These are phyloP conservation scores for Ophioceras dolichostomum DNA, from an alignment of 2,329 filamentous ascomycete species.

Conservation along the genomic window DNA sequence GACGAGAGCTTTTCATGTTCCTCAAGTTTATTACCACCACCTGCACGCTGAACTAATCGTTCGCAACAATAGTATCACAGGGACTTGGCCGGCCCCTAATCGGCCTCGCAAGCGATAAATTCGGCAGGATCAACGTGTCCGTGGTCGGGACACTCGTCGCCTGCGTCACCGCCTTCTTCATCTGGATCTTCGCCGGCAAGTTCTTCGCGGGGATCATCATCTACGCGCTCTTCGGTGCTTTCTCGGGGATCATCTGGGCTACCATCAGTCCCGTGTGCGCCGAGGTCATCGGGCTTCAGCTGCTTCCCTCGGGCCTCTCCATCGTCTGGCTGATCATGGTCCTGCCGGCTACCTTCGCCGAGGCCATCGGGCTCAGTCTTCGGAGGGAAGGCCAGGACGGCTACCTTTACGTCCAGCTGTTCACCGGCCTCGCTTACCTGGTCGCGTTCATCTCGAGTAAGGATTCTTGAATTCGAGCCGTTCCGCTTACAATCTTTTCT, in stretches of 20 bases:
- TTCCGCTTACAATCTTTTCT: too few relatives aligned
- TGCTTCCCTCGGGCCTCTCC: constrained; percentile 55
- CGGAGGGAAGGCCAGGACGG: constrained; percentile 26
- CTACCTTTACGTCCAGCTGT: constrained; percentile 43
- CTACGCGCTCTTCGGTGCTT: constrained; percentile 55
- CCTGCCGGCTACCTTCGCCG: constrained; percentile 57
- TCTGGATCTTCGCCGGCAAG: constrained; percentile 61
- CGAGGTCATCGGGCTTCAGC: constrained; percentile 59
- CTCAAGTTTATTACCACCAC: constrained; percentile 1
- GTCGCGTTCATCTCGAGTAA: constrained; percentile 34
- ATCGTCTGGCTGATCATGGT: constrained; percentile 62
- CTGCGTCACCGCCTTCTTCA: constrained; percentile 51
- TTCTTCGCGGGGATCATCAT: constrained; percentile 55
- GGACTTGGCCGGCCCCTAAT: constrained; percentile 59
- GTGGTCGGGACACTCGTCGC: constrained; percentile 49
- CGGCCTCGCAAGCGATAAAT: constrained; percentile 57
- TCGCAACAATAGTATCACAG: constrained; percentile 31
- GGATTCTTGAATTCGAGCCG: constrained; percentile 6
- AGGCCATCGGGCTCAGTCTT: constrained; percentile 50
- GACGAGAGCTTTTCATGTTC: too few relatives aligned
- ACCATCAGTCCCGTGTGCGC: constrained; percentile 58
- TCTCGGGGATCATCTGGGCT: constrained; percentile 61
- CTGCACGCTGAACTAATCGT: constrained; percentile 1
- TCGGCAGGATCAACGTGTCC: constrained; percentile 65
- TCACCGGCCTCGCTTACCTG: constrained; percentile 49